Percentiles rank a stretch among this genome's conserved stretches.
phyloP scores from a whole-genome alignment of 2,329 filamentous ascomycete genomes.

The Helicocarpus griseus region DNA sequence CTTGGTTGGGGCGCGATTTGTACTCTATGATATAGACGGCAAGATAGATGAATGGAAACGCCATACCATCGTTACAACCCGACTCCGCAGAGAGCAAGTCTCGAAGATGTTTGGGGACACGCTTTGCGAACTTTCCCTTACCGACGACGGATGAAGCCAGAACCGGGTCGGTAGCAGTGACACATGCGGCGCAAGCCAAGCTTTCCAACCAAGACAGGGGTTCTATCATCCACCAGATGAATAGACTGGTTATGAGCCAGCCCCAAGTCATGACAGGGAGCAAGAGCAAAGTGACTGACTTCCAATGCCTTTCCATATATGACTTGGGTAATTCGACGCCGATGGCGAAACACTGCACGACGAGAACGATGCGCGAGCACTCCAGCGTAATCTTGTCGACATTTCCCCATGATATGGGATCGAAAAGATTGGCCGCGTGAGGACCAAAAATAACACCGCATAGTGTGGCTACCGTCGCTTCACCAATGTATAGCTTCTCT shows the following conservation, averaged over 20 bases:
- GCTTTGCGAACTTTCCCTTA: constrained; percentile 97
- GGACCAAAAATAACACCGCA: constrained; percentile 63
- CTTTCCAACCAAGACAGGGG: constrained; percentile 81
- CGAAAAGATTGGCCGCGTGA: constrained; percentile 55
- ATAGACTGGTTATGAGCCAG: constrained; percentile 71
- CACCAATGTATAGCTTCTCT: constrained; percentile 95
- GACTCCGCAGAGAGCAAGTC: constrained; percentile 93
- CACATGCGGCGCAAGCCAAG: constrained; percentile 78
- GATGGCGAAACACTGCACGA: constrained; percentile 64
- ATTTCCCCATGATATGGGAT: constrained; percentile 54
- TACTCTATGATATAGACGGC: constrained; percentile 84
- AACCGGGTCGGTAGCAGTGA: constrained; percentile 95
- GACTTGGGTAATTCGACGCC: constrained; percentile 58
- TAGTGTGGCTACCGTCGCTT: constrained; percentile 79
- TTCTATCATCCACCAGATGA: constrained; percentile 85
- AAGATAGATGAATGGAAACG: constrained; percentile 94
- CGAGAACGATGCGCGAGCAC: constrained; percentile 61
- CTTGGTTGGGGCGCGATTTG: constrained; percentile 55
- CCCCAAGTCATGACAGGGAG: constrained; percentile 96
- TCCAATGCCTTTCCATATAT: constrained; percentile 98
- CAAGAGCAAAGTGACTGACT: constrained; percentile 76
- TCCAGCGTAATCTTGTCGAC: constrained; percentile 59
- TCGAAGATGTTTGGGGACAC: constrained; percentile 93
- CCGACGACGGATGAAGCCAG: constrained; percentile 95
- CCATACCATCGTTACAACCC: constrained; percentile 99